Percentiles rank a stretch among this genome's conserved stretches.
These are phyloP conservation scores for Stephania japonica DNA, from an alignment of 164 flowering plant species.

Conservation along the genomic window DNA sequence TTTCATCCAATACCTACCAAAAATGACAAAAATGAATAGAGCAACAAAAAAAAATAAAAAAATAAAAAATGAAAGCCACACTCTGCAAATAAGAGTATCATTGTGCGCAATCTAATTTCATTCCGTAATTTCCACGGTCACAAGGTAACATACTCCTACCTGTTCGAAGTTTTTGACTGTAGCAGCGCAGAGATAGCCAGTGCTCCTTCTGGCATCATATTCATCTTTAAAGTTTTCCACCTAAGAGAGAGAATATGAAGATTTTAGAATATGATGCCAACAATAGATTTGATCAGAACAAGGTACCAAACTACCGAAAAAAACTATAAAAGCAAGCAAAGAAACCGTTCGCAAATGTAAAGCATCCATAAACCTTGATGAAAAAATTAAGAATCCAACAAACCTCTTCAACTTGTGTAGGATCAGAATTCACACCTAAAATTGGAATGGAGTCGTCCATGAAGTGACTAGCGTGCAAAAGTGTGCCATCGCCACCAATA, in stretches of 20 bases:
- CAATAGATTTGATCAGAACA: no score
- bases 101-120: no score
- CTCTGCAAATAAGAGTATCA: no score
- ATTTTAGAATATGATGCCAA: background rate
- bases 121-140: no score
- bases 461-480: constrained; percentile 85
- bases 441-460: constrained; percentile 79
- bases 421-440: constrained; percentile 93
- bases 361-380: background rate
- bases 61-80: no score
- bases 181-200: constrained; percentile 92
- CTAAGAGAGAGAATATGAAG: constrained; percentile 26
- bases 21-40: background rate
- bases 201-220: constrained; percentile 91
- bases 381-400: background rate
- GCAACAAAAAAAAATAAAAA: no score
- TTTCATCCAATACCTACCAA: constrained; percentile 60
- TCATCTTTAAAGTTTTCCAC: constrained; percentile 52
- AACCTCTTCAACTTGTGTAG: constrained; percentile 78
- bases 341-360: background rate
- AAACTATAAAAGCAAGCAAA: background rate
- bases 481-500: constrained; percentile 96
- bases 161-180: constrained; percentile 71
- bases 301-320: background rate
- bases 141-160: constrained; percentile 27